A percentile compares a stretch with the other conserved stretches of the same genome.
These are phyloP conservation scores for Paramecium bursaria DNA, from an alignment of 73 alveolate genomes.

Conservation along the genomic window DNA sequence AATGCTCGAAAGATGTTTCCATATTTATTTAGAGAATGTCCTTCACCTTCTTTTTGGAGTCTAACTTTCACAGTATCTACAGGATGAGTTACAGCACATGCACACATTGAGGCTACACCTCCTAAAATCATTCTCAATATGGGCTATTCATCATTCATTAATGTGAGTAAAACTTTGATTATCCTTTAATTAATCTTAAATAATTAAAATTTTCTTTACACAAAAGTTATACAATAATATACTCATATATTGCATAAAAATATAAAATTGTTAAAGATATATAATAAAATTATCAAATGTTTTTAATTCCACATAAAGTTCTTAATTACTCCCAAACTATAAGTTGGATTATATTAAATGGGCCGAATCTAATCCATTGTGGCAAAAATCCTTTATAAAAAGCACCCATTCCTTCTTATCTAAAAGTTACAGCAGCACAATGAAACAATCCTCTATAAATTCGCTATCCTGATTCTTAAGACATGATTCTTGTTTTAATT, in stretches of 20 bases:
- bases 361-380: conserved; percentile 89
- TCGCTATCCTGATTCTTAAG: conserved; percentile 73
- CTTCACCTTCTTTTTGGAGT: conserved; percentile 75
- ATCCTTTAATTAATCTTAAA: too few species aligned
- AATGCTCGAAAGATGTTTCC: conserved; percentile 65
- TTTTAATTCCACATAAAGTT: conserved; percentile 65
- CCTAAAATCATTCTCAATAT: conserved; percentile 65
- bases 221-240: too few species aligned
- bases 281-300: conserved; percentile 48
- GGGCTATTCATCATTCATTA: too few species aligned
- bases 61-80: conserved; percentile 78
- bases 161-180: too few species aligned
- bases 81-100: conserved; percentile 79
- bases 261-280: too few species aligned
- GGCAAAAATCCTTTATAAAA: conserved; percentile 88
- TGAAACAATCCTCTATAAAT: conserved; percentile 75
- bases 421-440: conserved; percentile 70
- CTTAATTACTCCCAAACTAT: conserved; percentile 69
- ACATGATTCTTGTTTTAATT: conserved; percentile 82
- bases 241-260: too few species aligned
- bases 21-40: conserved; percentile 47
- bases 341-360: conserved; percentile 67
- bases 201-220: too few species aligned
- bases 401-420: conserved; percentile 78
- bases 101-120: conserved; percentile 76